Percentiles rank a stretch among this genome's conserved stretches.
These are phyloP conservation scores for Fusarium sp. DNA, from an alignment of 2,329 filamentous ascomycete species.

Conservation along the genomic window DNA sequence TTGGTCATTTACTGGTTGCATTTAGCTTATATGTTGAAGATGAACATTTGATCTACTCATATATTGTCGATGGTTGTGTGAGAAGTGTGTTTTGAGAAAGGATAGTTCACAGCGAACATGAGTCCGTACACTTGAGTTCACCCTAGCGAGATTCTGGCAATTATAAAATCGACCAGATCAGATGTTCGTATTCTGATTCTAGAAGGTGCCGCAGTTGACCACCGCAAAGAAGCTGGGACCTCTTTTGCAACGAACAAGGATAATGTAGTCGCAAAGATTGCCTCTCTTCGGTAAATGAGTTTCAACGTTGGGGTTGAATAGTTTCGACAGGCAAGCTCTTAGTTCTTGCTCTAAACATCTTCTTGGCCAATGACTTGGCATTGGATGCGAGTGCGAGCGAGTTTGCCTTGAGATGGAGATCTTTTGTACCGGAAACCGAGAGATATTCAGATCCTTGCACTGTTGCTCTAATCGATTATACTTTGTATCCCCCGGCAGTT, in stretches of 20 bases:
- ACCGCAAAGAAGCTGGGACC: conserved; percentile 15
- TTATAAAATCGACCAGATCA: not conserved
- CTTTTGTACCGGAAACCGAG: not conserved
- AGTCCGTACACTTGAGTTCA: conserved; percentile 8
- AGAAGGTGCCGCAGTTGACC: conserved; percentile 14
- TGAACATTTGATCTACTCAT: conserved; percentile 2
- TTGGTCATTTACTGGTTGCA: conserved; percentile 20
- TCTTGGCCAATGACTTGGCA: not conserved
- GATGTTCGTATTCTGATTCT: conserved; percentile 15
- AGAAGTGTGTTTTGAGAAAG: not conserved
- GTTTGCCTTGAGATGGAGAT: not conserved
- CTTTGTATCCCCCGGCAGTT: conserved; percentile 1
- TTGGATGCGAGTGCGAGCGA: conserved; percentile 10
- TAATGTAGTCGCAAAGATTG: not conserved
- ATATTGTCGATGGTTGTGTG: not conserved
- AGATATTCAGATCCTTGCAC: conserved; percentile 2
- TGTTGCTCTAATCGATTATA: not conserved
- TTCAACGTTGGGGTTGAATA: not conserved
- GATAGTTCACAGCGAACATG: not conserved
- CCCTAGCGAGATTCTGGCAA: not conserved
- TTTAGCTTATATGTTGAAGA: conserved; percentile 12
- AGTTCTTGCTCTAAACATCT: not conserved
- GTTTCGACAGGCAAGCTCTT: not conserved
- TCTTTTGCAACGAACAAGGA: not conserved
- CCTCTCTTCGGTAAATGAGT: conserved; percentile 8